Base-by-base conservation (phyloP, 164 flowering plant genomes). In the Liriodendron chinense region DNA sequence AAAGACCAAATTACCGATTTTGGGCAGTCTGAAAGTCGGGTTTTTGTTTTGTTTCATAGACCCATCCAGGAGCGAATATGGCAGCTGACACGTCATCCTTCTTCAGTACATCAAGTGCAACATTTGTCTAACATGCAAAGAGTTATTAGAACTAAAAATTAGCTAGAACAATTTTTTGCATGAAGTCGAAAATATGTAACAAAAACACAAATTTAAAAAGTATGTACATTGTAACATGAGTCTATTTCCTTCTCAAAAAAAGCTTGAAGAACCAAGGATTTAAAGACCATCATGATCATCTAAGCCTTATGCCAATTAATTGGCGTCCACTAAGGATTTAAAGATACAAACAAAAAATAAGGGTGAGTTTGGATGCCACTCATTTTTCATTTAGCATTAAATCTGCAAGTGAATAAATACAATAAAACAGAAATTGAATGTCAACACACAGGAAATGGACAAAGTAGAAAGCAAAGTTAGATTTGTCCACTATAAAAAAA, bases 21-120 rank as follows among this genome's bases (percentile, higher is more conserved):
- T 94, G 96, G 69, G 95, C 93, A 77, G 92, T 89, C 82, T 85
- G 87, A 81, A 91, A 94, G 75, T 92, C 89, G 69, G 96, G 94
- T 47, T 86, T 88, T 74, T 94, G 93, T 43, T 88, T 82, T 2
- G 88, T 87, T 86, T 94, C 94, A 77, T 93, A 92, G 48, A 93
- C 89, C 98, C 98, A 93, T 80, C 94, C 98, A 76, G 98, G 98
- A 78, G 98, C 98, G 89, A 94, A 94, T 82, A 94, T 83, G 75
- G 98, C 98, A 77, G 97, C 94, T 72, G 98, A 94, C 21, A 93
- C 92, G 61, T 83, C 82, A 79, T 83, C 84, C 78, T 82, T 83
- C 85, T 87, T 90, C 50, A 92, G 75, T 43, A 92, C 82, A 78
- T 94, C 97, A 75, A 94, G 95, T 3, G 97, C 95, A 78, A 86